These are phyloP conservation scores for Trichosporon coremiiforme DNA, from an alignment of 1,284 basidiomycete genomes.

Conservation along the genomic window DNA sequence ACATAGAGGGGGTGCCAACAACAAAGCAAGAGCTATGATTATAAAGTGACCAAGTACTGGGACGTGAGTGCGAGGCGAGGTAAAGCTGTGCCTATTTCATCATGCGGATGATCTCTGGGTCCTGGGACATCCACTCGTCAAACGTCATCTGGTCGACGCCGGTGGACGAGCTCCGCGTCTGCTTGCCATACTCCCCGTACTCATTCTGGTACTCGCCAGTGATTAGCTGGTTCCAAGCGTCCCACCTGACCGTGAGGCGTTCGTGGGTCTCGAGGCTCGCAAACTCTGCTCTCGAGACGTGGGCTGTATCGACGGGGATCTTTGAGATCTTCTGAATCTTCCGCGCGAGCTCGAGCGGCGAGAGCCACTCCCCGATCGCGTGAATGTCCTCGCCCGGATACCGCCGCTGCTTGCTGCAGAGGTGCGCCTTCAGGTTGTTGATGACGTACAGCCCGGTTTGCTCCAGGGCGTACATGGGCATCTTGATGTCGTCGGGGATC, in stretches of 20 bases:
- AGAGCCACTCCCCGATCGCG: constrained; percentile 35
- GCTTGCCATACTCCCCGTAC: constrained; percentile 25
- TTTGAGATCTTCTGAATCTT: constrained; percentile 34
- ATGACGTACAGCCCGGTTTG: constrained; percentile 48
- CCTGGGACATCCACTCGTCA: constrained; percentile 34
- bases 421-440: constrained; percentile 31
- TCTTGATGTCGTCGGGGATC: constrained; percentile 38
- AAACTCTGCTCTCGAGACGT: constrained; percentile 37
- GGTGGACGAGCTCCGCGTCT: constrained; percentile 22
- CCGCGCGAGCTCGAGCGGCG: constrained; percentile 37
- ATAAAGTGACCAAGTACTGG: background rate
- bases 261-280: constrained; percentile 35
- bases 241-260: constrained; percentile 27
- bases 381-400: constrained; percentile 41
- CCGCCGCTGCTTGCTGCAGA: background rate
- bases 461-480: constrained; percentile 41
- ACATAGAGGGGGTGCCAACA: background rate
- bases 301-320: constrained; percentile 38
- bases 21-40: background rate
- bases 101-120: constrained; percentile 21
- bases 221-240: constrained; percentile 33
- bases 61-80: background rate
- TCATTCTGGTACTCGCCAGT: constrained; percentile 18
- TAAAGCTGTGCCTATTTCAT: constrained; percentile 20
- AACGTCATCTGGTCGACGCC: constrained; percentile 35